Base-by-base conservation (phyloP, 306 rosid genomes). In the Abrus pulchellus region DNA sequence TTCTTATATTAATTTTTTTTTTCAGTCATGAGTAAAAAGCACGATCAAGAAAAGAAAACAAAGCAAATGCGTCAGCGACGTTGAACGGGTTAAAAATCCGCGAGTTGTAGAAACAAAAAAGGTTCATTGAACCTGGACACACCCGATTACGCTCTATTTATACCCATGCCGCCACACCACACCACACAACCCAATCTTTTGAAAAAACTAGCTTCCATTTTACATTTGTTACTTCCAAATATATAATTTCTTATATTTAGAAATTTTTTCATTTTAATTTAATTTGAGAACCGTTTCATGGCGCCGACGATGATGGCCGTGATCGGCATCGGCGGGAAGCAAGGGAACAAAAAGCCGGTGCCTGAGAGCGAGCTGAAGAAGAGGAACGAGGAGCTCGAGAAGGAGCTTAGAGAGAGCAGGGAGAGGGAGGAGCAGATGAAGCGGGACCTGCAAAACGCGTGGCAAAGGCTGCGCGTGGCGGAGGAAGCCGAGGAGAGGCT, bases 401-500 rank as follows among this genome's bases (percentile, higher is more conserved):
- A 63, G 27, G 97, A 85, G 80, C 85, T 95, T 60, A 86, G 87
- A 74, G 80, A 68, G 63, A 93, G 94, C 84, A 90, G 62, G 3
- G 92, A 89, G 75, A 85, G 98, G 34, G 98, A 95, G 85, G 92
- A 89, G 72, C 20, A 80, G 55, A 90, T 90, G 99, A 89, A 47
- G 62, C 54, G 62, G 1, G 83, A 95, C 79, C 82, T 95, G 1
- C 78, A 80, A 33, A 86, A 81, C 71, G 77, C 87, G 13, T 80
- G 85, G 54, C 87, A 91, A 74, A 88, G 97, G 86, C 89, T 95
- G 29, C 86, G 90, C 40, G 86, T 95, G 43, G 93, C 96, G 6
- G 99, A 95, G 78, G 99, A 93, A 3, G 99, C 91, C 0, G 99
- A 95, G 80, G 99, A 95, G 94, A 87, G 93, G 48, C 97, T 95